These are phyloP conservation scores for Tylopilus sp. DNA, from an alignment of 768 basidiomycete species.

Conservation along the genomic window DNA sequence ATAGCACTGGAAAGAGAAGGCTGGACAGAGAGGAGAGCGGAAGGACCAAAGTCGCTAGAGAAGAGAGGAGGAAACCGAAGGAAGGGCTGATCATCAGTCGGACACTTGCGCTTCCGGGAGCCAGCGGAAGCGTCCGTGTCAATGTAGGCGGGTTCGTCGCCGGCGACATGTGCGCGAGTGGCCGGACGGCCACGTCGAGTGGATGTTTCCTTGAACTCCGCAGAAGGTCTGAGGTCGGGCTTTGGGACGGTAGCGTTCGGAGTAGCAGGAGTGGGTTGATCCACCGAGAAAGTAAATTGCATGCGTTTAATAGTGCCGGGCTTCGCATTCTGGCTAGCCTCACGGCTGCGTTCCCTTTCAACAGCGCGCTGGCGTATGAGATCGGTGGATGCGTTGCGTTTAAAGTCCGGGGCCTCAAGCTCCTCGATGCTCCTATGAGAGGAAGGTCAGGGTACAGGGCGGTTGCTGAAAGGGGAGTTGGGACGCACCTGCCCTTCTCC, in stretches of 20 bases:
- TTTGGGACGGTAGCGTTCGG: conserved; percentile 50
- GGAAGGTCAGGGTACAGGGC: conserved; percentile 15
- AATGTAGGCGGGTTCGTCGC: conserved; percentile 18
- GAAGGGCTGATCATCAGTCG: conserved; percentile 28
- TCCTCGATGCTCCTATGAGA: conserved; percentile 71
- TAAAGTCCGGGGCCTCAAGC: conserved; percentile 80
- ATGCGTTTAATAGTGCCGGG: conserved; percentile 80
- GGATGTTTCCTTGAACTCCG: conserved; percentile 55
- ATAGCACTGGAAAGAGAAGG: conserved; percentile 64
- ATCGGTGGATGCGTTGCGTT: conserved; percentile 73
- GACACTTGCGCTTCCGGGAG: conserved; percentile 28
- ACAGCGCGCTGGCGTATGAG: conserved; percentile 76
- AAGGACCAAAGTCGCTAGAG: conserved; percentile 71
- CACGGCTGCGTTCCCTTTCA: conserved; percentile 78
- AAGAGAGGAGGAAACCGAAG: conserved; percentile 76
- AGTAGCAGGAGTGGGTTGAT: conserved; percentile 54
- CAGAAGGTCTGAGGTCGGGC: conserved; percentile 63
- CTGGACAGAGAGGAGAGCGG: conserved; percentile 65
- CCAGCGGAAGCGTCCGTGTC: conserved; percentile 25
- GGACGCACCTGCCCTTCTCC: conserved; percentile 81
- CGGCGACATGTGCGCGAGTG: conserved; percentile 36
- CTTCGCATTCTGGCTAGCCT: conserved; percentile 57
- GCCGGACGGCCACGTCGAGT: conserved; percentile 38
- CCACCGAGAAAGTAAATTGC: conserved; percentile 88
- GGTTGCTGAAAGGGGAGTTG: neutral